phyloP scores from a whole-genome alignment of 169 alveolate genomes.

The Pseudocohnilembus persalinus region DNA sequence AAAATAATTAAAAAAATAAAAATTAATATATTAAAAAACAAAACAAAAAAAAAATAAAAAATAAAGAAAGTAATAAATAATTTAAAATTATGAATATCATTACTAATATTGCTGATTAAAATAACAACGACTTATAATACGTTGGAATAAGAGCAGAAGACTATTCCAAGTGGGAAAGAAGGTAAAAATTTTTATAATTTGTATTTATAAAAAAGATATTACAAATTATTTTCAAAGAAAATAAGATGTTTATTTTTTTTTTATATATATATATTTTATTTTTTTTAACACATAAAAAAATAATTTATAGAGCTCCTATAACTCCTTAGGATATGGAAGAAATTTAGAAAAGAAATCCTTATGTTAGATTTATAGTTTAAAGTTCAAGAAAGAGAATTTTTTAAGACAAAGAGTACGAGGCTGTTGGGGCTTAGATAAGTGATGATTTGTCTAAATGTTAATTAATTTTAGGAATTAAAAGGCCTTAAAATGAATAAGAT shows the following conservation, averaged over 20 bases:
- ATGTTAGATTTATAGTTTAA: conserved; percentile 60
- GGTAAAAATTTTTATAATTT: neutral
- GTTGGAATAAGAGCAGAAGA: conserved; percentile 67
- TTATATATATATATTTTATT: too few species aligned
- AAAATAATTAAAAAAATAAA: too few species aligned
- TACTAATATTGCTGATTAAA: neutral
- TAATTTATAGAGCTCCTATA: conserved; percentile 69
- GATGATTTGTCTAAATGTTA: conserved; percentile 69
- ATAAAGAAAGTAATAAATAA: too few species aligned
- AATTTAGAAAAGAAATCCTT: conserved; percentile 26
- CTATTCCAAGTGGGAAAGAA: conserved; percentile 74
- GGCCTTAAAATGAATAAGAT: conserved; percentile 49
- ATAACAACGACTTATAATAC: neutral
- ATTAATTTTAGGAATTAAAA: conserved; percentile 72
- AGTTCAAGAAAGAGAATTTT: conserved; percentile 69
- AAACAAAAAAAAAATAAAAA: too few species aligned
- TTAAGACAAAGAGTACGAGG: conserved; percentile 59
- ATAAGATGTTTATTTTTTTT: neutral
- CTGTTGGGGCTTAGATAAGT: conserved; percentile 60
- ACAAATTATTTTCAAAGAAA: too few species aligned
- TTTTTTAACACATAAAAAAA: neutral
- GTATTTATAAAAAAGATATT: too few species aligned
- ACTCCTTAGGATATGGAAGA: conserved; percentile 69
- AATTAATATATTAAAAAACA: too few species aligned
- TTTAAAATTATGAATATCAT: neutral